Evolutionary conservation across 352 stramenopile genomes (phyloP), one percentile per base, ranked within the genome.

Genomic region (Globisporangium iwayamae): DNA sequence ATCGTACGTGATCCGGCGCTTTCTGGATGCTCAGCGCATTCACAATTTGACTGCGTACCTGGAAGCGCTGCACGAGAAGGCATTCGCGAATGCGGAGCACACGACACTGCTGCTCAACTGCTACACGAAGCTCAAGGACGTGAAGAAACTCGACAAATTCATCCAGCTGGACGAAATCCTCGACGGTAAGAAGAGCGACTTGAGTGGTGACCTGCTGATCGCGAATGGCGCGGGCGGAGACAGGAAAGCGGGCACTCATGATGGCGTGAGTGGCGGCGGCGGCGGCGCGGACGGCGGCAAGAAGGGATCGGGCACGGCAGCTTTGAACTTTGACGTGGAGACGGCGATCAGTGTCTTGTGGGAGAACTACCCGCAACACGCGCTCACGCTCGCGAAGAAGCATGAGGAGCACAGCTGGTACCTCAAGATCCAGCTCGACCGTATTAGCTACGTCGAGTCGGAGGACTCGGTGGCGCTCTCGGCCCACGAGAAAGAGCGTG

Each of bases 1-100:
- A 6, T 99, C 95, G 5, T 98, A 99, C 68, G 97, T 99, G 43
- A 98, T 99, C 67, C 96, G 96, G 62, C 89, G 96, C 36, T 99
- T 98, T 68, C 71, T 99, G 45, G 97, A 99, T 76, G 94, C 97
- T 0, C 96, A 98, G 53, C 96, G 97, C 48, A 98, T 99, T 69
- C 87, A 96, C 63, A 94, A 98, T 39, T 74, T 99, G 9, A 98
- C 97, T 6, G 89, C 89, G 46, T 99, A 99, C 71, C 81, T 99
- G 16, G 97, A 99, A 62, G 85, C 85, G 16, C 73, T 98, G 39
- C 94, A 98, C 72, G 88, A 93, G 39, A 96, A 96, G 64, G 86
- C 83, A 3, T 91, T 97, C 62, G 92, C 92, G 0, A 96, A 93
- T 59, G 86, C 87, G 0, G 93, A 98, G 54, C 93, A 98, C 74